Base-by-base conservation (phyloP, 306 rosid species). In the Erythrophleum fordii region DNA sequence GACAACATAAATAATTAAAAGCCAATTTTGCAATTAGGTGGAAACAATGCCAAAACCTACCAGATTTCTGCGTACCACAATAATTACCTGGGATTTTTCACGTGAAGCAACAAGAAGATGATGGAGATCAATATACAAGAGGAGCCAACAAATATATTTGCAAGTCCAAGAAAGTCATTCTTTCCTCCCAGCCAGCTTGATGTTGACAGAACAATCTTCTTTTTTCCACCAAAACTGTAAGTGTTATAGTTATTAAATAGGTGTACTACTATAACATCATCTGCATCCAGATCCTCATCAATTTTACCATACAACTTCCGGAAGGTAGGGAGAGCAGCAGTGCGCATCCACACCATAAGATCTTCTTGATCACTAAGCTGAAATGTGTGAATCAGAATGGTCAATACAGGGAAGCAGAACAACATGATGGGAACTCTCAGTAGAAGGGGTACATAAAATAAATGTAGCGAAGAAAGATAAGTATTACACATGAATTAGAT, bases 271-370 rank as follows among this genome's bases (percentile, higher is more conserved):
- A 95, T 81, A 77, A 87, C 97, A 81, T 93, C 99, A 80, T 86
- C 93, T 37, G 83, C 93, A 31, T 93, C 89, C 94, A 95, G 84
- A 87, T 95, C 95, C 86, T 90, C 94, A 82, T 93, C 98, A 55
- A 95, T 93, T 93, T 86, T 91, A 76, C 98, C 99, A 11, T 93
- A 93, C 87, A 95, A 82, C 88, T 95, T 95, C 62, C 97, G 81
- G 88, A 95, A 95, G 87, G 87, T 89, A 67, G 99, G 97, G 28
- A 95, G 99, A 12, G 99, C 99, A 76, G 99, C 97, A 39, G 98
- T 93, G 52, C 99, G 92, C 98, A 95, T 95, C 99, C 99, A 93
- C 64, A 95, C 98, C 28, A 95, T 84, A 76, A 95, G 95, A 88
- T 95, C 99, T 89, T 95, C 99, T 85, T 95, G 99, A 81, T 95